Evolutionary conservation across 2,329 filamentous ascomycete species (phyloP), one percentile per base, ranked within the genome.

Genomic region (Fusarium sp.): DNA sequence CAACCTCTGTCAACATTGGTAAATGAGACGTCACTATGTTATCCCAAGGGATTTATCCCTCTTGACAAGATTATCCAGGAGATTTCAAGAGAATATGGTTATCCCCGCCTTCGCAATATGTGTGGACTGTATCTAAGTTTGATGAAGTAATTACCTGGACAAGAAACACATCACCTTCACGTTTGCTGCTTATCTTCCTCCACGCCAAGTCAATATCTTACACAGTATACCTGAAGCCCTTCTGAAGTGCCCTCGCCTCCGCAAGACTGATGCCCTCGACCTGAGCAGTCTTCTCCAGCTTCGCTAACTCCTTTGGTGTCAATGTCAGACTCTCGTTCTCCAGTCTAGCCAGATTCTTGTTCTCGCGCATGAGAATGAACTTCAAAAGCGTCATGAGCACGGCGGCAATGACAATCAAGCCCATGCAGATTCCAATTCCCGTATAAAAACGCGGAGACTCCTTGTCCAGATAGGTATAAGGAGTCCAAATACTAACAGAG

Each of bases 181-280:
- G 10, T 31, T 31, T 31, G 10, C 2, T 31, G 9, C 28, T 9
- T 10, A 3, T 13, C 10, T 31, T 31, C 10, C 10, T 11, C 28
- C 11, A 39, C 9, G 3, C 18, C 18, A 20, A 20, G 18, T 2
- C 3, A 20, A 20, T 9, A 5, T 24, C 24, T 28, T 24, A 51
- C n/a, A 51, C 20, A 8, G 48, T 51, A 18, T 51, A 40, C 17
- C 48, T 26, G 15, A 51, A 51, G 2, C 48, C 48, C 36, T 51
- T 51, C 15, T 51, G 48, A 10, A 51, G 36, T 5, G 48, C 48
- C 10, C 48, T 51, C 18, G 48, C 48, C 20, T 51, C 48, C 6
- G 48, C 36, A 18, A 51, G 22, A 20, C 36, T 51, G 17, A 51
- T 28, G 3, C 48, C 36, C 22, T 51, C 48, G 6, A 40, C 24